These are phyloP conservation scores for Inonotus obliquus DNA, from an alignment of 1,284 basidiomycete species.

Conservation along the genomic window DNA sequence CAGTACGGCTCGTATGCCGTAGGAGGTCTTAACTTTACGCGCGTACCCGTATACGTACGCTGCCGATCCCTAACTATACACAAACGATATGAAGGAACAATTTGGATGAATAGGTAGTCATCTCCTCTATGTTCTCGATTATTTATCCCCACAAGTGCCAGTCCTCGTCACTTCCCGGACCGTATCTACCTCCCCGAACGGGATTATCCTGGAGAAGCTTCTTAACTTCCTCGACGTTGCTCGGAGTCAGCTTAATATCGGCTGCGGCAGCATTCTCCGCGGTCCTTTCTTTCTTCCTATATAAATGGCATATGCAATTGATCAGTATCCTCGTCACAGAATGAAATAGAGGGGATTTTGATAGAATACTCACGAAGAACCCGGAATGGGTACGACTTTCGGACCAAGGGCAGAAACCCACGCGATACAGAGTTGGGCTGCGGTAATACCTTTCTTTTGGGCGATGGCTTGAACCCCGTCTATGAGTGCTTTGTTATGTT, in stretches of 20 bases:
- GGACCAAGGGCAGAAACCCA: conserved; percentile 44
- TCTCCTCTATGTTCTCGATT: too few relatives aligned
- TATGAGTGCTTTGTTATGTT: conserved; percentile 50
- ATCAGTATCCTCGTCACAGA: background rate
- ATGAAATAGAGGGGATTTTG: background rate
- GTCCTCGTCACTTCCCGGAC: background rate
- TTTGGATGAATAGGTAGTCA: too few relatives aligned
- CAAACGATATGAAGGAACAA: too few relatives aligned
- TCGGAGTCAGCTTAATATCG: conserved; percentile 30
- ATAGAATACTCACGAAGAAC: conserved; percentile 30
- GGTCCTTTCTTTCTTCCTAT: conserved; percentile 31
- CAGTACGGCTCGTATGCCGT: too few relatives aligned
- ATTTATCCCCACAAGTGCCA: conserved; percentile 5
- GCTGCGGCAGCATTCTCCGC: conserved; percentile 34
- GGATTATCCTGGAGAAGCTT: conserved; percentile 20
- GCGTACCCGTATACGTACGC: too few relatives aligned
- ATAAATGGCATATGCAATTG: background rate
- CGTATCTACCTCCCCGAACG: conserved; percentile 22
- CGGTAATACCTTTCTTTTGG: conserved; percentile 39
- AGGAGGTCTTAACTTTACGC: too few relatives aligned
- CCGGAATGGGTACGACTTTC: conserved; percentile 43
- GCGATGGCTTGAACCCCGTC: conserved; percentile 42
- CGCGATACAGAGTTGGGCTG: conserved; percentile 54
- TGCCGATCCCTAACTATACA: too few relatives aligned
- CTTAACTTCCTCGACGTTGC: conserved; percentile 30